These are phyloP conservation scores for Candida odintsovae DNA, from an alignment of 805 yeast species.

Conservation along the genomic window DNA sequence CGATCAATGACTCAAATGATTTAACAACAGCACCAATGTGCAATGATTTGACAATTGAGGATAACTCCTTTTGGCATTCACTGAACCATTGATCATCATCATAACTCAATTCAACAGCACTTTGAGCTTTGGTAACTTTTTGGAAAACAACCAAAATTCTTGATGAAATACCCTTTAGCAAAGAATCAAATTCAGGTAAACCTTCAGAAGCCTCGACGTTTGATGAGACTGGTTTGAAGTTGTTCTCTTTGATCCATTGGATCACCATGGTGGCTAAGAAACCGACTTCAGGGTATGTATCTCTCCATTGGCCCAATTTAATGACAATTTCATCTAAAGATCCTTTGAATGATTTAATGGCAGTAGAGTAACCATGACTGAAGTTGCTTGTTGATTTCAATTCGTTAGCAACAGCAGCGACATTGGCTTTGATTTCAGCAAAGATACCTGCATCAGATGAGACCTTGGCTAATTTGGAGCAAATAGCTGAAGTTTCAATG, in stretches of 20 bases:
- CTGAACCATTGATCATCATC: conserved; percentile 70
- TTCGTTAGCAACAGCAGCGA: conserved; percentile 11
- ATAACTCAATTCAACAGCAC: conserved; percentile 26
- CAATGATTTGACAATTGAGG: conserved; percentile 36
- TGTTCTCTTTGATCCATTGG: conserved; percentile 36
- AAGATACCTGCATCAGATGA: conserved; percentile 18
- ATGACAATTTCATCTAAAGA: conserved; percentile 10
- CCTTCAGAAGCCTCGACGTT: conserved; percentile 3
- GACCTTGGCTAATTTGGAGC: conserved; percentile 11
- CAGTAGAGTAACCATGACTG: conserved; percentile 8
- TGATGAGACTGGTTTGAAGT: not conserved
- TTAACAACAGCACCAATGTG: conserved; percentile 32
- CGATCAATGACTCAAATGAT: conserved; percentile 32
- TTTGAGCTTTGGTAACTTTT: conserved; percentile 28
- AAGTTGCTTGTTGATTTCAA: conserved; percentile 12
- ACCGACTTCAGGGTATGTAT: conserved; percentile 23
- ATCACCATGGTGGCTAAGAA: conserved; percentile 45
- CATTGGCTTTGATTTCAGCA: conserved; percentile 7
- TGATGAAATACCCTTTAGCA: conserved; percentile 46
- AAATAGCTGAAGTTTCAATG: conserved; percentile 14
- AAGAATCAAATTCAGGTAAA: conserved; percentile 37
- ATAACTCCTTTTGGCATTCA: conserved; percentile 38
- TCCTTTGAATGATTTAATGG: conserved; percentile 22
- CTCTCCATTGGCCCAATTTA: conserved; percentile 31
- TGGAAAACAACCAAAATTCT: conserved; percentile 67